A percentile compares a stretch with the other conserved stretches of the same genome.
These are phyloP conservation scores for Mycena latifolia DNA, from an alignment of 768 basidiomycete genomes.

Conservation along the genomic window DNA sequence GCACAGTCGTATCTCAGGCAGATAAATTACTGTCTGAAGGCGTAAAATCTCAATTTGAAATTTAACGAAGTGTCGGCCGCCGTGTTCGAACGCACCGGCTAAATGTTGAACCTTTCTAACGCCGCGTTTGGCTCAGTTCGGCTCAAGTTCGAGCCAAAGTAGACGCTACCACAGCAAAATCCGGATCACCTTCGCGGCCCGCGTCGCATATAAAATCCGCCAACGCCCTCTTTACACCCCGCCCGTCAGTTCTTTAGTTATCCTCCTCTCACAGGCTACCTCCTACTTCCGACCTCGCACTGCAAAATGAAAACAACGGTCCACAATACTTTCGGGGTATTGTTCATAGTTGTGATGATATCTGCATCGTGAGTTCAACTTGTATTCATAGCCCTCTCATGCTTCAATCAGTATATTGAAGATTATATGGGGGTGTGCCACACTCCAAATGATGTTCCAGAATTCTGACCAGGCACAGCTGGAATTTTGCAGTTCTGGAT, in stretches of 20 bases:
- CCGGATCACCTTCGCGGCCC: neutral
- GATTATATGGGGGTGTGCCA: neutral
- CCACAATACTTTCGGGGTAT: neutral
- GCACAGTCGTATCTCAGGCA: no score
- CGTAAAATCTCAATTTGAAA: no score
- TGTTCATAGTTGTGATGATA: neutral
- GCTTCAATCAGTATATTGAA: neutral
- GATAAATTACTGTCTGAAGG: no score
- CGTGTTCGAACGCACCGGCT: no score
- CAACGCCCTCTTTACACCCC: neutral
- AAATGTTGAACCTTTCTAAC: no score
- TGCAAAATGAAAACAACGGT: neutral
- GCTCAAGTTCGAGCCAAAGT: neutral
- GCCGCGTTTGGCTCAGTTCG: no score
- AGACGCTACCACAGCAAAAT: neutral
- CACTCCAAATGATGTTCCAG: neutral
- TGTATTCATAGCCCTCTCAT: neutral
- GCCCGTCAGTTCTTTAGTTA: no score
- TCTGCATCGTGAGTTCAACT: neutral
- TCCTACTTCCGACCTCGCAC: neutral
- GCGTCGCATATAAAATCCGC: neutral
- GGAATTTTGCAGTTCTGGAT: slow-evolving; percentile 30
- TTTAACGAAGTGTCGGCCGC: no score
- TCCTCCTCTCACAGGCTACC: no score
- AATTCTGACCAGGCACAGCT: slow-evolving; percentile 7